These are phyloP conservation scores for Eremochloa ophiuroides DNA, from an alignment of 176 grass and related monocot genomes.

Conservation along the genomic window DNA sequence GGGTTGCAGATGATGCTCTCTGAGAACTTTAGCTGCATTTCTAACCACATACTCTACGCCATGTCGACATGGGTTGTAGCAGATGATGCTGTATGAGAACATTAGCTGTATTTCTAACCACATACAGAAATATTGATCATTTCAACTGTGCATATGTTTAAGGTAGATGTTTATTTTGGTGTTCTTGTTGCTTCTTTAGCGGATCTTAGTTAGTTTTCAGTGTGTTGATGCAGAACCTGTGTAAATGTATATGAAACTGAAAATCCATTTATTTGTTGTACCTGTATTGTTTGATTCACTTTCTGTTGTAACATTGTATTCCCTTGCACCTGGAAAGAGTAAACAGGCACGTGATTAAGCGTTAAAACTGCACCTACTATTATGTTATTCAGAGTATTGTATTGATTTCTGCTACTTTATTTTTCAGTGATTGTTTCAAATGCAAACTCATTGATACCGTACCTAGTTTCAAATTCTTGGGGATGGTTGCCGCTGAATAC, in stretches of 20 bases:
- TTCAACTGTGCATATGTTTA: background rate
- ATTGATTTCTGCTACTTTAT: background rate
- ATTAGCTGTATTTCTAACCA: too few relatives aligned
- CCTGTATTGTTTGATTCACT: background rate
- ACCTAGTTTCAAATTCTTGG: background rate
- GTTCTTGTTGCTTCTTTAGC: background rate
- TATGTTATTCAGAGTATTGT: too few relatives aligned
- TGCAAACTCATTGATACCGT: background rate
- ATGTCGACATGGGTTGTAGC: too few relatives aligned
- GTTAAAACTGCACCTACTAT: background rate
- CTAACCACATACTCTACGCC: too few relatives aligned
- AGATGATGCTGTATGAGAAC: too few relatives aligned
- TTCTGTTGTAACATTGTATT: background rate
- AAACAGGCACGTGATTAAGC: background rate
- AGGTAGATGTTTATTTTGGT: background rate
- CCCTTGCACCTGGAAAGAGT: background rate
- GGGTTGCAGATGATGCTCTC: background rate
- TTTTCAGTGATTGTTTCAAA: background rate
- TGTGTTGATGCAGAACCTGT: background rate
- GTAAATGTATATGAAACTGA: background rate
- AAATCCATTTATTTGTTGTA: background rate
- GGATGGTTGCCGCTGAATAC: background rate
- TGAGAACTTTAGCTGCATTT: conserved; percentile 30
- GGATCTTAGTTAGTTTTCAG: background rate
- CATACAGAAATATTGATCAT: background rate